phyloP scores from a whole-genome alignment of 1,284 basidiomycete species.

The Microbotryomycetes sp. region DNA sequence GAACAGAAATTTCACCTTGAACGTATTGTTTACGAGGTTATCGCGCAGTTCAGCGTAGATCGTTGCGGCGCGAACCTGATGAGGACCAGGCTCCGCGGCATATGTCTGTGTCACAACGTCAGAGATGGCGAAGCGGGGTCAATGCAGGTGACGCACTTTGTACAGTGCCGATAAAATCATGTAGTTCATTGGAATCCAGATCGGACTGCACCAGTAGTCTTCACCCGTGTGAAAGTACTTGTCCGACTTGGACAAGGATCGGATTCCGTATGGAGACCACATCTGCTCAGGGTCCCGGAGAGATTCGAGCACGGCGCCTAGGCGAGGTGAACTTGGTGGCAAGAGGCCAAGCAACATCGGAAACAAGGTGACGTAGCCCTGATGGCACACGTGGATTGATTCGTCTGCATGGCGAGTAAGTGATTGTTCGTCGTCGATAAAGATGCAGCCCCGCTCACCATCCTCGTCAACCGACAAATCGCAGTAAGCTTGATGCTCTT shows the following conservation, averaged over 20 bases:
- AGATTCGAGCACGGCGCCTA: slow-evolving; percentile 69
- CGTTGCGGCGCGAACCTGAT: slow-evolving; percentile 60
- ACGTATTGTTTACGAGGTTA: slow-evolving; percentile 78
- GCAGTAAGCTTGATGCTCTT: slow-evolving; percentile 83
- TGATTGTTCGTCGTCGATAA: background rate
- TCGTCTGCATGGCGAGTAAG: slow-evolving; percentile 54
- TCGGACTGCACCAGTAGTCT: slow-evolving; percentile 93
- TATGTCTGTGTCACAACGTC: slow-evolving; percentile 54
- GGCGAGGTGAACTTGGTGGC: slow-evolving; percentile 62
- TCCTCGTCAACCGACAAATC: slow-evolving; percentile 76
- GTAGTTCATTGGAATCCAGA: slow-evolving; percentile 97
- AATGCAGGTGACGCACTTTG: slow-evolving; percentile 48
- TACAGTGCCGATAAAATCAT: slow-evolving; percentile 68
- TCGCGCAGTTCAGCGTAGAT: slow-evolving; percentile 71
- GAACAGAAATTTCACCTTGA: slow-evolving; percentile 51
- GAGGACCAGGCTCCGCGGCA: slow-evolving; percentile 66
- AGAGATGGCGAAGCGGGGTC: background rate
- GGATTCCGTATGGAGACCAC: slow-evolving; percentile 83
- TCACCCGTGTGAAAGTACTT: slow-evolving; percentile 83
- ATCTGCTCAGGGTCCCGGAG: slow-evolving; percentile 70
- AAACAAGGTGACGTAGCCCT: slow-evolving; percentile 87
- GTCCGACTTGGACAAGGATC: slow-evolving; percentile 74
- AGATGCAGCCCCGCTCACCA: slow-evolving; percentile 47
- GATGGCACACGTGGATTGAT: slow-evolving; percentile 80
- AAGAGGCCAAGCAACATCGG: slow-evolving; percentile 78